phyloP scores from a whole-genome alignment of 2,329 filamentous ascomycete genomes.

The Cercospora zeina region DNA sequence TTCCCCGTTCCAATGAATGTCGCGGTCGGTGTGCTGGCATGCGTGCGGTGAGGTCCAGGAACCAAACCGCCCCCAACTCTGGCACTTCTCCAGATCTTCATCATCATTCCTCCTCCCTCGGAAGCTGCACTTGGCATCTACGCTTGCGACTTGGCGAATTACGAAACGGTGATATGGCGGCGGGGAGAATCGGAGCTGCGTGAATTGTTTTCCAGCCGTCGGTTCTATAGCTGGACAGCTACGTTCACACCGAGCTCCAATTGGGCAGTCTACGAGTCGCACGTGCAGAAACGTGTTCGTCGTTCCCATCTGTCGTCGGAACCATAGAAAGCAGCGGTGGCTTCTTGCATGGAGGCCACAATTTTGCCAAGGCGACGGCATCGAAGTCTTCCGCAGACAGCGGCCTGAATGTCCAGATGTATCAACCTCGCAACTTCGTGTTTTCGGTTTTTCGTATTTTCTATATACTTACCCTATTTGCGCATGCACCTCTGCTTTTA shows the following conservation, averaged over 20 bases:
- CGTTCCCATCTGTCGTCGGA: not conserved
- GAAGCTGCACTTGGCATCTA: slow-evolving; percentile 5
- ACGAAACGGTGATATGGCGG: slow-evolving; percentile 3
- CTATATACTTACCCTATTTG: too few species aligned
- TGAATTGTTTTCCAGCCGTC: not conserved
- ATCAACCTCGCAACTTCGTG: too few species aligned
- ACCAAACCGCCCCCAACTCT: not conserved
- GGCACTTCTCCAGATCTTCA: slow-evolving; percentile 2
- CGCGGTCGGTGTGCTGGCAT: slow-evolving; percentile 2
- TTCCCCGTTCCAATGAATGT: slow-evolving; percentile 5
- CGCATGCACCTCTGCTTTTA: too few species aligned
- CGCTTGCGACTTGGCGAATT: slow-evolving; percentile 13
- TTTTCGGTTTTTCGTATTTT: too few species aligned
- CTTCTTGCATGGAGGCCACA: slow-evolving; percentile 1
- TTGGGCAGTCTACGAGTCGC: not conserved
- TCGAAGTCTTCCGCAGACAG: not conserved
- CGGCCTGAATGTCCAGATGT: too few species aligned
- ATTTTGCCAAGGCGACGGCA: slow-evolving; percentile 5
- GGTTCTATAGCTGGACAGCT: not conserved
- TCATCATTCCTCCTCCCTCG: slow-evolving; percentile 1
- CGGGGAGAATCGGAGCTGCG: slow-evolving; percentile 9
- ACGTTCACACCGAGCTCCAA: not conserved
- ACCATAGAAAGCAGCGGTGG: not conserved
- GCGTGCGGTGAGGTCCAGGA: not conserved
- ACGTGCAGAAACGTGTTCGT: slow-evolving; percentile 6